Percentiles rank a stretch among this genome's conserved stretches.
phyloP scores from a whole-genome alignment of 306 rosid species.

The Parietaria judaica region DNA sequence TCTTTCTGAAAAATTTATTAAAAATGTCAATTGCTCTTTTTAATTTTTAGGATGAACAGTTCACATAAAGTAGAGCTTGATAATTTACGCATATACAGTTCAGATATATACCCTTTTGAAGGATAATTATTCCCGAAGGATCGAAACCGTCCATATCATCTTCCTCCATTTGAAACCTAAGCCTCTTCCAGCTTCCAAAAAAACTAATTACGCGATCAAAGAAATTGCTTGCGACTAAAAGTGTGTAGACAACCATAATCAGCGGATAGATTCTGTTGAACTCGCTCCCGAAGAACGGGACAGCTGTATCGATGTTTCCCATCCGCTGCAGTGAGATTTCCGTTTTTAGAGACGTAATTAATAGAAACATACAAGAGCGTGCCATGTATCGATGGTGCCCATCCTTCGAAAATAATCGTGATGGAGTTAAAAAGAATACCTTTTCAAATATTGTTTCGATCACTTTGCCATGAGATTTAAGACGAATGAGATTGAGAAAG shows the following conservation, averaged over 20 bases:
- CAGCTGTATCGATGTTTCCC: conserved; percentile 80
- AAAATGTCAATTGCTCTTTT: not conserved
- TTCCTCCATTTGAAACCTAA: conserved; percentile 67
- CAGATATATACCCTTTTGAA: conserved; percentile 62
- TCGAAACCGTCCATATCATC: conserved; percentile 92
- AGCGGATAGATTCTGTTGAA: conserved; percentile 91
- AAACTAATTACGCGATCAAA: conserved; percentile 67
- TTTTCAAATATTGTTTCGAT: conserved; percentile 67
- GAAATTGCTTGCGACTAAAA: conserved; percentile 88
- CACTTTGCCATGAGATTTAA: conserved; percentile 22
- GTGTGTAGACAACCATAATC: conserved; percentile 91
- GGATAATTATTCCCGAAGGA: conserved; percentile 85
- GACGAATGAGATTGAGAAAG: conserved; percentile 86
- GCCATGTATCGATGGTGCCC: no score
- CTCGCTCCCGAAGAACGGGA: conserved; percentile 78
- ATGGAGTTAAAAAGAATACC: conserved; percentile 29
- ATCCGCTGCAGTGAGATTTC: conserved; percentile 61
- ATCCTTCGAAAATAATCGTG: no score
- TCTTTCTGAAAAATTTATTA: conserved; percentile 46
- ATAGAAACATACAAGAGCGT: not conserved
- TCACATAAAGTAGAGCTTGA: conserved; percentile 2
- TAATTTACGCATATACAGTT: not conserved
- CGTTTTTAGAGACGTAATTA: conserved; percentile 5
- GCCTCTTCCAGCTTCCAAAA: conserved; percentile 89
- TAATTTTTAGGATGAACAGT: not conserved